A percentile compares a stretch with the other conserved stretches of the same genome.
Conservation (phyloP, 768 basidiomycete species). For the Mycena polygramma region DNA sequence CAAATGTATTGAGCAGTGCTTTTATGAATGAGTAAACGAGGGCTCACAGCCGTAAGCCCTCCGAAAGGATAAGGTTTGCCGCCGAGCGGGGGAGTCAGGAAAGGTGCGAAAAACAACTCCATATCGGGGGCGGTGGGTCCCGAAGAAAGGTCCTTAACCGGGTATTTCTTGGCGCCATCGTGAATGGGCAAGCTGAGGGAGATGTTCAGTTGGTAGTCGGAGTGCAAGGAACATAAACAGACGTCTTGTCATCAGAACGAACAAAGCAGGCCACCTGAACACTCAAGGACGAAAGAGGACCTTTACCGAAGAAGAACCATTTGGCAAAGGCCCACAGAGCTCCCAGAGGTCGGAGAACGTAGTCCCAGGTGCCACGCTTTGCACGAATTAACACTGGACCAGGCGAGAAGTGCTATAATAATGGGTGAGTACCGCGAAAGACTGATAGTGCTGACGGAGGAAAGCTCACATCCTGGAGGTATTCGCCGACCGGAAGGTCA, state of each 20-base stretch:
- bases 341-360: slow-evolving; percentile 1
- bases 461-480: slow-evolving; percentile 2
- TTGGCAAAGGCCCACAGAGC: background rate
- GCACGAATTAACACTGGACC: slow-evolving; percentile 3
- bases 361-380: slow-evolving; percentile 4
- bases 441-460: too few relatives aligned
- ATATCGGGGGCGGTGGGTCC: slow-evolving; percentile 2
- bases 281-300: slow-evolving; percentile 7
- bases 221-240: background rate
- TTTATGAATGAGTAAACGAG: background rate
- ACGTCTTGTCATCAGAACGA: slow-evolving; percentile 1
- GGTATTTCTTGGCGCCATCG: slow-evolving; percentile 6
- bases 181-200: background rate
- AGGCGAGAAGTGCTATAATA: slow-evolving; percentile 1
- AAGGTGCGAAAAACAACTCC: slow-evolving; percentile 3
- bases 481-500: slow-evolving; percentile 20
- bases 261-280: slow-evolving; percentile 10
- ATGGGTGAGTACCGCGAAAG: background rate
- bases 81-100: slow-evolving; percentile 1
- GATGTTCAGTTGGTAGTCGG: background rate
- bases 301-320: slow-evolving; percentile 4
- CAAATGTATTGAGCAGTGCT: background rate
- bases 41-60: background rate
- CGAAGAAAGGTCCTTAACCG: background rate
- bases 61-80: background rate